Base-by-base conservation (phyloP, 2,329 filamentous ascomycete species). In the Xylaria digitata region DNA sequence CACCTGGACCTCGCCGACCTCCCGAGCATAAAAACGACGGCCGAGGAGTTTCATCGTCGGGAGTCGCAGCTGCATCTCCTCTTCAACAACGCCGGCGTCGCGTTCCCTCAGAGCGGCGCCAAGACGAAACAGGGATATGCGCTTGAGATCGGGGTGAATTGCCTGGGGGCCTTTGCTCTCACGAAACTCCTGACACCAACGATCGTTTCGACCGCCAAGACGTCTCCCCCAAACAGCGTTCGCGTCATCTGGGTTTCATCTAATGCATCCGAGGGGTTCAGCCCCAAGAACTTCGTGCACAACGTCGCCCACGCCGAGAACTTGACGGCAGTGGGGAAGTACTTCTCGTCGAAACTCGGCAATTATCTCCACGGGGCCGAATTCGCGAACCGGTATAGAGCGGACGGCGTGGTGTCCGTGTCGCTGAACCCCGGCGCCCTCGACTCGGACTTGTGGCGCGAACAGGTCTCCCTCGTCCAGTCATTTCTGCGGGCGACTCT, bases 21-120 rank as follows among this genome's bases (percentile, higher is more conserved):
- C 9, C 60, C 70, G 7, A 71, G 66, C 59, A 69, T 69, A 57
- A 79, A 78, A 67, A 73, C 79, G 6, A 75, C 88, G 13, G 82
- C 83, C 45, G 83, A 85, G 0, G 75, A 88, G 1, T 73, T 77
- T 45, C 81, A 87, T 15, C 79, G 86, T 6, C 80, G 84, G 60
- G 85, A 90, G 64, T 87, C 87, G 71, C 85, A 88, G 67, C 81
- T 87, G 71, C 80, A 80, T 11, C 76, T 86, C 30, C 81, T 87
- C 6, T 78, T 87, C 26, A 70, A 84, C 50, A 85, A 84, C 71
- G 84, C 83, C 56, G 82, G 84, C 15, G 74, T 87, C 57, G 78
- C 88, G 3, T 89, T 87, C 75, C 79, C 6, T 55, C 65, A n/a
- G 76, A 73, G 4, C 75, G 53, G 59, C 19, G 37, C 73, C 42